These are phyloP conservation scores for Podospora comata DNA, from an alignment of 495 filamentous ascomycete genomes.

Conservation along the genomic window DNA sequence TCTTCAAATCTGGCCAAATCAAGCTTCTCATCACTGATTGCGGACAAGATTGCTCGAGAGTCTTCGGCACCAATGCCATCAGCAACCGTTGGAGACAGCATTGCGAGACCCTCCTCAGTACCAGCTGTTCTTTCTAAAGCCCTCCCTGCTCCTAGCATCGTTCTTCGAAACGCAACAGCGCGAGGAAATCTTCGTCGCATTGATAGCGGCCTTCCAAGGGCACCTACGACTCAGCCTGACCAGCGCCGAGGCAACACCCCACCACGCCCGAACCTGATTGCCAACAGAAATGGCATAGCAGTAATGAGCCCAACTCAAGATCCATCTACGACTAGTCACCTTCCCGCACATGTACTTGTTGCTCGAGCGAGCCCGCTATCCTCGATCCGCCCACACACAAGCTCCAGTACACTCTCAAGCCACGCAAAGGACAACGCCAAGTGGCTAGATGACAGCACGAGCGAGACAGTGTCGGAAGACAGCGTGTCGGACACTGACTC, in stretches of 20 bases:
- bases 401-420: constrained; percentile 25
- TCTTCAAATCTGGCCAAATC: neutral
- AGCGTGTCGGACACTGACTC: constrained; percentile 30
- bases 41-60: neutral
- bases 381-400: constrained; percentile 19
- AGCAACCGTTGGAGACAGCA: neutral
- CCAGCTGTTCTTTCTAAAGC: neutral
- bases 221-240: neutral
- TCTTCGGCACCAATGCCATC: neutral
- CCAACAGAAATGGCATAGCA: neutral
- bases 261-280: neutral
- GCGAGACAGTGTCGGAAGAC: constrained; percentile 26
- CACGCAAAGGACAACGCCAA: constrained; percentile 11
- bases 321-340: neutral
- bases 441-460: constrained; percentile 20
- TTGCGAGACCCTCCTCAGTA: neutral
- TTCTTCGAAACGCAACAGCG: neutral
- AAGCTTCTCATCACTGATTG: neutral
- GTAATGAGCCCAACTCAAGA: neutral
- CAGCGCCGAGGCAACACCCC: neutral
- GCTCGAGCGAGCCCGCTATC: neutral
- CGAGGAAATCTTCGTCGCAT: neutral
- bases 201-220: neutral
- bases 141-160: neutral
- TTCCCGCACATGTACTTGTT: neutral